Evolutionary conservation across 257 asterid genomes (phyloP).

Genomic region (Catharanthus roseus): DNA sequence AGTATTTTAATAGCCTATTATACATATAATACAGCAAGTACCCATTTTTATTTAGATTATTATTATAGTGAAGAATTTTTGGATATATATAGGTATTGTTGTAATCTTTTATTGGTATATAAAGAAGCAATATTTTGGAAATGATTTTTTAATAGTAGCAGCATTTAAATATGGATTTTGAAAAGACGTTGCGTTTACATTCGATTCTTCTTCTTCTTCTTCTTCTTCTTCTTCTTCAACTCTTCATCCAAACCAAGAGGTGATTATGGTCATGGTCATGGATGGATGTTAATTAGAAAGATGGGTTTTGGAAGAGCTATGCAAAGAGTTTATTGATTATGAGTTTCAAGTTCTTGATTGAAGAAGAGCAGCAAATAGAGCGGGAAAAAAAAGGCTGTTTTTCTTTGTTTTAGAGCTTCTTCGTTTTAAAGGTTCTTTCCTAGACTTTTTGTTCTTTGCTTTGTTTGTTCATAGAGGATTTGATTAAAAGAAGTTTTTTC

Average conservation of each 20-base stretch:
- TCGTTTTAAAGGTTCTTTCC: slow-evolving; percentile 24
- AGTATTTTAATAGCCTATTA: background rate
- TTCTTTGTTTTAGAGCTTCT: slow-evolving; percentile 10
- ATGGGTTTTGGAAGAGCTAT: slow-evolving; percentile 21
- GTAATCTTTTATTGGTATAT: slow-evolving; percentile 12
- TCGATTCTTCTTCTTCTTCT: slow-evolving; percentile 12
- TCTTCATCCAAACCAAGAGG: slow-evolving; percentile 23
- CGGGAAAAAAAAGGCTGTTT: slow-evolving; percentile 26
- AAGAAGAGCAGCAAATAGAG: slow-evolving; percentile 28
- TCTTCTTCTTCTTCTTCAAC: slow-evolving; percentile 13
- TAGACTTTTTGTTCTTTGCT: background rate
- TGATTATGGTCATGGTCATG: too few relatives aligned
- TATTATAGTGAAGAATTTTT: background rate
- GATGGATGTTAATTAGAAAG: slow-evolving; percentile 16
- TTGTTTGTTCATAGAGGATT: background rate
- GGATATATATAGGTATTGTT: background rate
- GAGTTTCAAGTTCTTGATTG: slow-evolving; percentile 20
- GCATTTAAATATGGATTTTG: slow-evolving; percentile 38
- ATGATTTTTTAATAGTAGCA: slow-evolving; percentile 6
- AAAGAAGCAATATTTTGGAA: slow-evolving; percentile 2
- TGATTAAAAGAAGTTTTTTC: background rate
- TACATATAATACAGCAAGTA: slow-evolving; percentile 14
- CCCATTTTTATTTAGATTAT: background rate
- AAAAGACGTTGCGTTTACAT: slow-evolving; percentile 42
- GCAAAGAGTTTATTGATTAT: slow-evolving; percentile 6